These are phyloP conservation scores for Tuber microsphaerosporum DNA, from an alignment of 495 filamentous ascomycete genomes.

Conservation along the genomic window DNA sequence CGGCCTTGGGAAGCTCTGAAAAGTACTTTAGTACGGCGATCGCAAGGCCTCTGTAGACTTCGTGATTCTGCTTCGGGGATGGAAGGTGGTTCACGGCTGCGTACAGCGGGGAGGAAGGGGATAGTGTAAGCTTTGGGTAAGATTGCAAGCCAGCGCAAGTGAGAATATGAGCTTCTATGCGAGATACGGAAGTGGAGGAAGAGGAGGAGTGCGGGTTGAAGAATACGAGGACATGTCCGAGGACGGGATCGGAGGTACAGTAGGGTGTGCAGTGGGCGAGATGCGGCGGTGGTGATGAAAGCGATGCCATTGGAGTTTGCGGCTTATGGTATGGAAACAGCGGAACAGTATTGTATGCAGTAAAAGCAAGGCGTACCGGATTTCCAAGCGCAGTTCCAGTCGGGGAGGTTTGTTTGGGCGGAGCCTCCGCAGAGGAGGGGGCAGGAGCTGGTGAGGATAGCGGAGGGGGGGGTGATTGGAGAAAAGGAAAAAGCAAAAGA, in stretches of 20 bases:
- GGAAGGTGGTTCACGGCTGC: conserved; percentile 85
- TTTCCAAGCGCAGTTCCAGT: background rate
- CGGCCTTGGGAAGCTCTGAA: conserved; percentile 65
- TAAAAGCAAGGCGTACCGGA: background rate
- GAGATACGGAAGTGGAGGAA: conserved; percentile 47
- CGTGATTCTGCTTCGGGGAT: conserved; percentile 76
- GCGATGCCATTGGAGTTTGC: conserved; percentile 34
- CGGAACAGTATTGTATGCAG: background rate
- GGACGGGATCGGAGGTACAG: conserved; percentile 37
- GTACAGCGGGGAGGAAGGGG: conserved; percentile 91
- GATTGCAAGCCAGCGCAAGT: conserved; percentile 77
- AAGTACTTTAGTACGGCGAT: conserved; percentile 93
- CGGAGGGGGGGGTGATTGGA: background rate
- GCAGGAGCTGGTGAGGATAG: background rate
- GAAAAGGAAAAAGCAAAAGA: background rate
- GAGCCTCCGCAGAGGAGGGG: background rate
- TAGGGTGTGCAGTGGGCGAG: conserved; percentile 37
- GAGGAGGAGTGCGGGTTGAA: conserved; percentile 30
- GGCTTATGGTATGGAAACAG: conserved; percentile 12
- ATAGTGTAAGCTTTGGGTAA: conserved; percentile 82
- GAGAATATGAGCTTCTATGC: conserved; percentile 88
- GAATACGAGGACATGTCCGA: conserved; percentile 39
- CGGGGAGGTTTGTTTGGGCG: background rate
- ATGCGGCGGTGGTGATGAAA: conserved; percentile 37
- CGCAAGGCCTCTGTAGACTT: conserved; percentile 78